A percentile compares a stretch with the other conserved stretches of the same genome.
phyloP scores from a whole-genome alignment of 495 filamentous ascomycete species.

The Poronia punctata region DNA sequence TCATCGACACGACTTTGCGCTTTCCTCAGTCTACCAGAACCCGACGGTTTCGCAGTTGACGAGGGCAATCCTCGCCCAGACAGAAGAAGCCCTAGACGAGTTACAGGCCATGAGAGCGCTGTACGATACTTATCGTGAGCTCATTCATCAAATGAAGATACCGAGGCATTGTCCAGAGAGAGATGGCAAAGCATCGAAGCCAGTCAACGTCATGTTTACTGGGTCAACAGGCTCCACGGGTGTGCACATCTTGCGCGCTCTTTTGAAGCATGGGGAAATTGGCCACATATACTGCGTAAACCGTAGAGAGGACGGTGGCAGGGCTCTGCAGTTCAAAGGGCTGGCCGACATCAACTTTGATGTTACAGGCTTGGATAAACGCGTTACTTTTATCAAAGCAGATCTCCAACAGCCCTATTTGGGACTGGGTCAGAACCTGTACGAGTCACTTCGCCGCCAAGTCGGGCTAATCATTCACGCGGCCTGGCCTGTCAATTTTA shows the following conservation, averaged over 20 bases:
- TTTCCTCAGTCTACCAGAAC: conserved; percentile 24
- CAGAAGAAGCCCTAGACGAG: not conserved
- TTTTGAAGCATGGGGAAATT: conserved; percentile 28
- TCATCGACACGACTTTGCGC: conserved; percentile 4
- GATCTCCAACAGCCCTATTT: conserved; percentile 38
- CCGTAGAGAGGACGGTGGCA: conserved; percentile 30
- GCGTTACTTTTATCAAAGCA: conserved; percentile 41
- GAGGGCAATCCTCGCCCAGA: conserved; percentile 4
- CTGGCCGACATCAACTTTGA: conserved; percentile 13
- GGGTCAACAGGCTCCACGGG: conserved; percentile 53
- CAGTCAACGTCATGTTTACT: conserved; percentile 45
- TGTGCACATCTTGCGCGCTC: conserved; percentile 42
- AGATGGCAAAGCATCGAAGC: conserved; percentile 16
- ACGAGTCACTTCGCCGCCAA: conserved; percentile 18
- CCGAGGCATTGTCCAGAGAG: conserved; percentile 11
- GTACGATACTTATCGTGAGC: not conserved
- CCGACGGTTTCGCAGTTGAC: conserved; percentile 22
- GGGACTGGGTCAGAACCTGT: conserved; percentile 29
- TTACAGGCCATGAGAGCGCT: not conserved
- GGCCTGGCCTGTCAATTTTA: conserved; percentile 59
- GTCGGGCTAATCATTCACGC: conserved; percentile 46
- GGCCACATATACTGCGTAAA: conserved; percentile 50
- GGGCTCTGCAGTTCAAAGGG: conserved; percentile 18
- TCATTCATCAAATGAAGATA: not conserved
- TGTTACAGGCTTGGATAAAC: not conserved